These are phyloP conservation scores for Arthrinium phaeospermum DNA, from an alignment of 2,329 filamentous ascomycete species.

Conservation along the genomic window DNA sequence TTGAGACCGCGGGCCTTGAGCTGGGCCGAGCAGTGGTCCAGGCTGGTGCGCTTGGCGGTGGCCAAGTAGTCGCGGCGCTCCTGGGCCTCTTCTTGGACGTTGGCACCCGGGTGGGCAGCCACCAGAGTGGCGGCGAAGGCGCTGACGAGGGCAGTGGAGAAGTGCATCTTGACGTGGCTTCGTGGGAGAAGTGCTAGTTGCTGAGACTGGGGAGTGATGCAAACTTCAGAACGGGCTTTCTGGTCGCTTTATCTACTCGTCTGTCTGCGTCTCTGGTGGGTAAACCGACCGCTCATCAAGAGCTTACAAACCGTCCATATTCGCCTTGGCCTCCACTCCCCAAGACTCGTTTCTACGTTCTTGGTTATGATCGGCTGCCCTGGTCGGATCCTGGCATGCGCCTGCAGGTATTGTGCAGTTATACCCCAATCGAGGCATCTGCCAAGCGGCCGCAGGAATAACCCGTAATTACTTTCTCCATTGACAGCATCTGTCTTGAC, in stretches of 20 bases:
- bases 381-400: background rate
- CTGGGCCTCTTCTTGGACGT: conserved; percentile 52
- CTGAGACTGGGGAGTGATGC: background rate
- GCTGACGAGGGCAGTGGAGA: conserved; percentile 30
- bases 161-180: conserved; percentile 30
- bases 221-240: background rate
- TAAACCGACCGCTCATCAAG: background rate
- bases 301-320: background rate
- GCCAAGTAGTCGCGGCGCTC: conserved; percentile 54
- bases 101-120: conserved; percentile 56
- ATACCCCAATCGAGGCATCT: background rate
- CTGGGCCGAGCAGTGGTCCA: conserved; percentile 53
- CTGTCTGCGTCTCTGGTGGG: too few species aligned
- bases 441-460: background rate
- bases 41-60: conserved; percentile 46
- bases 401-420: background rate
- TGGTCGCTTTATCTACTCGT: background rate
- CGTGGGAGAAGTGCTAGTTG: background rate
- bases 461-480: too few species aligned
- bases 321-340: background rate
- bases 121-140: conserved; percentile 29
- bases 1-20: conserved; percentile 54
- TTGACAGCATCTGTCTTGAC: too few species aligned
- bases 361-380: background rate
- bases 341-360: too few species aligned